Percentiles rank a stretch among this genome's conserved stretches.
These are phyloP conservation scores for Pseudovirgaria hyperparasitica DNA, from an alignment of 2,329 filamentous ascomycete species.

Conservation along the genomic window DNA sequence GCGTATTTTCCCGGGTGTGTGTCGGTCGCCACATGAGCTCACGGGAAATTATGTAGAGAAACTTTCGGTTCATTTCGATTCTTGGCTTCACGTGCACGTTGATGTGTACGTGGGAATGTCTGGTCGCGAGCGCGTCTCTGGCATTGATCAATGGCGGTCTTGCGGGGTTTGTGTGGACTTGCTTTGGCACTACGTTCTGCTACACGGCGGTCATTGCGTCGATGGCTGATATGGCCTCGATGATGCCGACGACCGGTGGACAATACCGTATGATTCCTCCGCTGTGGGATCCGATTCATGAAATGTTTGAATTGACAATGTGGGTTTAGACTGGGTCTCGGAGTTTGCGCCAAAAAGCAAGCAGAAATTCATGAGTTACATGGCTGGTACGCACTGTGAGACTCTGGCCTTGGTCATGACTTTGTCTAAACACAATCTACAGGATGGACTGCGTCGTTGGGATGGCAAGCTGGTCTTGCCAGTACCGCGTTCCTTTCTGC, in stretches of 20 bases:
- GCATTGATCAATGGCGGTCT: conserved; percentile 15
- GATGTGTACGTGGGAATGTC: conserved; percentile 17
- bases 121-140: conserved; percentile 5
- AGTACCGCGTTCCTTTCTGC: conserved; percentile 15
- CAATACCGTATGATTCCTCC: no score
- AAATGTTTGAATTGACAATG: conserved; percentile 11
- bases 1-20: background rate
- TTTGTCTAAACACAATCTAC: conserved; percentile 2
- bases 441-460: conserved; percentile 30
- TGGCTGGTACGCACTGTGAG: conserved; percentile 14
- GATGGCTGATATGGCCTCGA: conserved; percentile 20
- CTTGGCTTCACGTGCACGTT: conserved; percentile 16
- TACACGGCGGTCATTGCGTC: conserved; percentile 15
- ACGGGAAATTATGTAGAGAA: conserved; percentile 8
- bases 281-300: no score
- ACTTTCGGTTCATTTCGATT: conserved; percentile 15
- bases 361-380: conserved; percentile 29
- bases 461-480: conserved; percentile 25
- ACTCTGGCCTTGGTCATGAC: background rate
- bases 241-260: conserved; percentile 22
- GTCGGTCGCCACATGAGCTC: background rate
- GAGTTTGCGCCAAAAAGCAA: conserved; percentile 26
- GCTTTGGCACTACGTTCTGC: conserved; percentile 16
- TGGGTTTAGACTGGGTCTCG: conserved; percentile 15
- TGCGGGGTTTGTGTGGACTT: conserved; percentile 19